phyloP scores from a whole-genome alignment of 805 yeast species.

The Candida broadrunensis region DNA sequence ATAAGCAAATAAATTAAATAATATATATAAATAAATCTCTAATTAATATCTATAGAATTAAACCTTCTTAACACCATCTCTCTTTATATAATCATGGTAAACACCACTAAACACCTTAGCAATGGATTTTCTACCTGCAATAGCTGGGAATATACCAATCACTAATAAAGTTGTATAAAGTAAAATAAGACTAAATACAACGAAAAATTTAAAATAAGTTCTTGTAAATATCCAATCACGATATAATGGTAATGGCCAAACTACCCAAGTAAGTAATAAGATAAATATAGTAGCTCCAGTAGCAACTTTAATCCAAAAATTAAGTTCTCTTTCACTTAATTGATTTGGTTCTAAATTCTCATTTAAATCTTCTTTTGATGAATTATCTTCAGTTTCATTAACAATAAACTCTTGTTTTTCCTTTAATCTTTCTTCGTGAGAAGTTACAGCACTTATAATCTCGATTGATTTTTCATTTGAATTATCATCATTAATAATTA shows the following conservation, averaged over 20 bases:
- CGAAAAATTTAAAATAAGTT: constrained; percentile 36
- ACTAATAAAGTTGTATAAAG: constrained; percentile 30
- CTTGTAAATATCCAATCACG: constrained; percentile 39
- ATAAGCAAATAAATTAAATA: too few relatives aligned
- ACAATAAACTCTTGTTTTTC: constrained; percentile 1
- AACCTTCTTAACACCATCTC: constrained; percentile 1
- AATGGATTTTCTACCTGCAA: constrained; percentile 32
- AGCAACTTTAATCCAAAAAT: constrained; percentile 22
- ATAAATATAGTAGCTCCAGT: constrained; percentile 20
- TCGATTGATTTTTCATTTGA: background rate
- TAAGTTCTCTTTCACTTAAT: constrained; percentile 6
- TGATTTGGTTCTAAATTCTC: background rate
- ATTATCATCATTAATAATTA: constrained; percentile 12
- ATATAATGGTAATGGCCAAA: constrained; percentile 44
- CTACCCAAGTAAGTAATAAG: constrained; percentile 33
- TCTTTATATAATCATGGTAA: constrained; percentile 12
- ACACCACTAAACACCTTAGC: constrained; percentile 17
- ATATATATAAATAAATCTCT: background rate
- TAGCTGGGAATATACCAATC: constrained; percentile 32
- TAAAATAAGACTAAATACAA: constrained; percentile 38
- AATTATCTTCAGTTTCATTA: background rate
- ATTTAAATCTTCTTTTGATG: background rate
- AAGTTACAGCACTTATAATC: too few relatives aligned
- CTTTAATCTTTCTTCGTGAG: background rate
- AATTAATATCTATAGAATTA: background rate